Percentiles rank a stretch among this genome's conserved stretches.
Evolutionary conservation across 306 rosid genomes (phyloP).

Genomic region (Astragalus membranaceus): DNA sequence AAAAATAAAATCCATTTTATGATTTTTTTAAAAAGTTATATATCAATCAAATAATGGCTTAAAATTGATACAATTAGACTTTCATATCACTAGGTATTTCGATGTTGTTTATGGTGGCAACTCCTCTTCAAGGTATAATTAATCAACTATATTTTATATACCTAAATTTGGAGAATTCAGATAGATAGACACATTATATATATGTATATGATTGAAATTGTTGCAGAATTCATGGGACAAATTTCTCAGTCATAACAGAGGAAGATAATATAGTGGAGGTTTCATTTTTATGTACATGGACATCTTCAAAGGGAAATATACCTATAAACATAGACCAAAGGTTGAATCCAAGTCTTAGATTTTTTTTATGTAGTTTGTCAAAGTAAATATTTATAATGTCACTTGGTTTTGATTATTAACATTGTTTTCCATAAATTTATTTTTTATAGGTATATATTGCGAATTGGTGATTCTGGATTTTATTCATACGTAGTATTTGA

Average conservation of each 20-base stretch:
- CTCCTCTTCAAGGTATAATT: no score
- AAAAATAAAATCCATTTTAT: background rate
- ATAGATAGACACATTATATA: no score
- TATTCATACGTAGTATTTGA: conserved; percentile 57
- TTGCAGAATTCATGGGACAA: conserved; percentile 40
- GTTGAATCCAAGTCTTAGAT: conserved; percentile 12
- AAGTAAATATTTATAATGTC: no score
- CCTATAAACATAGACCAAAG: conserved; percentile 70
- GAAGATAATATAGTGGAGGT: conserved; percentile 44
- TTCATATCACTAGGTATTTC: conserved; percentile 43
- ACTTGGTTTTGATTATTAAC: background rate
- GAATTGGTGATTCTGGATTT: conserved; percentile 53
- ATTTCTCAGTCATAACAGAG: conserved; percentile 18
- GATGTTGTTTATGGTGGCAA: conserved; percentile 32
- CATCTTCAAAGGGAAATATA: conserved; percentile 11
- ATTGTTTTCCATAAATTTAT: background rate
- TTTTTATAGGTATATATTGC: conserved; percentile 49
- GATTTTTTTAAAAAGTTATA: background rate
- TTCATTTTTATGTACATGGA: conserved; percentile 56
- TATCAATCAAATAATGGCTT: no score
- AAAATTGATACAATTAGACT: background rate
- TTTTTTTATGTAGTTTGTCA: background rate
- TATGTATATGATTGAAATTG: no score
- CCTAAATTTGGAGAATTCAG: no score
- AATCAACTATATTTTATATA: no score